Percentiles rank a stretch among this genome's conserved stretches.
Conservation (phyloP, 2,329 filamentous ascomycete genomes). For the Pestalotiopsis sp. region DNA sequence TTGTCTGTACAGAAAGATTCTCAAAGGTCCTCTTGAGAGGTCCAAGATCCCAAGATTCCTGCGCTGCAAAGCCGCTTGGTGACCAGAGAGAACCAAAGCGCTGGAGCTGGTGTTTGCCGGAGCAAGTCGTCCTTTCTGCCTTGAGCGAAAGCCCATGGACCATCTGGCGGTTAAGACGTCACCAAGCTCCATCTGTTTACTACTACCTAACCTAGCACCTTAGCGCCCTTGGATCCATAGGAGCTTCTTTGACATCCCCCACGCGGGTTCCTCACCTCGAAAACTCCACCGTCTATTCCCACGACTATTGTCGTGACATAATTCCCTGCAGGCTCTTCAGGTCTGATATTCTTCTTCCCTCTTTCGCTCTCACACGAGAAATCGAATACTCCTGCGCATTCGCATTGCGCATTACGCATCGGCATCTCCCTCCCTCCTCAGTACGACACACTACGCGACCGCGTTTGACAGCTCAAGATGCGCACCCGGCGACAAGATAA, state of each 20-base stretch:
- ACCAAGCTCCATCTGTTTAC: conserved; percentile 9
- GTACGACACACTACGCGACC: not conserved
- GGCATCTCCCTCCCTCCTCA: not conserved
- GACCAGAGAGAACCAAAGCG: too few species aligned
- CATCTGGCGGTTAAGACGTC: conserved; percentile 4
- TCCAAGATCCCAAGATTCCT: too few species aligned
- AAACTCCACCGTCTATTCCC: conserved; percentile 2
- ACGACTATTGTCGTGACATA: not conserved
- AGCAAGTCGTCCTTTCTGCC: not conserved
- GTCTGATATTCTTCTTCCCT: not conserved
- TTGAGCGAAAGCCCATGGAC: not conserved
- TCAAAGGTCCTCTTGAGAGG: too few species aligned
- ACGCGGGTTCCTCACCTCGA: not conserved
- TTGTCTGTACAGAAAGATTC: too few species aligned
- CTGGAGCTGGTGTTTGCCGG: not conserved
- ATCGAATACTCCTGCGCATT: not conserved
- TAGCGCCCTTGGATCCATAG: conserved; percentile 2
- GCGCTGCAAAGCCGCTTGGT: too few species aligned
- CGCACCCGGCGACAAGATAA: conserved; percentile 15
- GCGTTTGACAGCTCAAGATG: conserved; percentile 8
- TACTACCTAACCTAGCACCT: not conserved
- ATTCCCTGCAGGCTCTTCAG: not conserved
- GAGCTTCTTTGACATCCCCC: not conserved
- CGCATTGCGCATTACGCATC: not conserved
- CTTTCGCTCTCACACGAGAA: not conserved